These are phyloP conservation scores for Nakazawaea holstii DNA, from an alignment of 805 yeast species.

Conservation along the genomic window DNA sequence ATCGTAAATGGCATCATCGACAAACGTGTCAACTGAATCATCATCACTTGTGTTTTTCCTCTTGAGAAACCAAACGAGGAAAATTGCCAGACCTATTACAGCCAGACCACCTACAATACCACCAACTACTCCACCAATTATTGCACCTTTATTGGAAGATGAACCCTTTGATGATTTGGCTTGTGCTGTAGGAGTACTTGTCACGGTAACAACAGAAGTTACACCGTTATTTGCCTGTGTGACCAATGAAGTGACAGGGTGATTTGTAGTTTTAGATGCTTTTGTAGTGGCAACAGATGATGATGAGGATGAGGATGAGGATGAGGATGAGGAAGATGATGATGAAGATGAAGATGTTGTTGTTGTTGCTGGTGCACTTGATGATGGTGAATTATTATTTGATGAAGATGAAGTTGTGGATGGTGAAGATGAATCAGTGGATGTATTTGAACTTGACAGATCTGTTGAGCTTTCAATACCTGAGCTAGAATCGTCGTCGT, in stretches of 20 bases:
- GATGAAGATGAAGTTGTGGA: constrained; percentile 12
- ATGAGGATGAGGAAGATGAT: constrained; percentile 13
- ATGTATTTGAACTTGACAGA: background rate
- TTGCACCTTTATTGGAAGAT: constrained; percentile 25
- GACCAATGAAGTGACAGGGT: constrained; percentile 17
- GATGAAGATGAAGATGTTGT: constrained; percentile 13
- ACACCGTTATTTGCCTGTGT: constrained; percentile 13
- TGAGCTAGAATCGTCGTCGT: background rate
- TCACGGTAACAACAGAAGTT: constrained; percentile 12
- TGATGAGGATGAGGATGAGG: constrained; percentile 13
- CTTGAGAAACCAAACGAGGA: constrained; percentile 30
- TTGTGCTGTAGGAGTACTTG: constrained; percentile 21
- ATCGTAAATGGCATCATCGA: constrained; percentile 52
- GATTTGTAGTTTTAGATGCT: constrained; percentile 12
- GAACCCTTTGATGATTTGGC: constrained; percentile 13
- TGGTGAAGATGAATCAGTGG: constrained; percentile 13
- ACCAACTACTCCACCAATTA: constrained; percentile 32
- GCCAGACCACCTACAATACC: constrained; percentile 26
- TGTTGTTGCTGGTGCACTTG: constrained; percentile 13
- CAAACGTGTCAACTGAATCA: constrained; percentile 30
- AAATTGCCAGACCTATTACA: constrained; percentile 21
- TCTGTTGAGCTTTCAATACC: background rate
- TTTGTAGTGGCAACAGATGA: constrained; percentile 11
- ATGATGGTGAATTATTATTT: constrained; percentile 12
- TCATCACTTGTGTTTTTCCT: constrained; percentile 27